These are phyloP conservation scores for Lithospermum erythrorhizon DNA, from an alignment of 257 asterid genomes.

Conservation along the genomic window DNA sequence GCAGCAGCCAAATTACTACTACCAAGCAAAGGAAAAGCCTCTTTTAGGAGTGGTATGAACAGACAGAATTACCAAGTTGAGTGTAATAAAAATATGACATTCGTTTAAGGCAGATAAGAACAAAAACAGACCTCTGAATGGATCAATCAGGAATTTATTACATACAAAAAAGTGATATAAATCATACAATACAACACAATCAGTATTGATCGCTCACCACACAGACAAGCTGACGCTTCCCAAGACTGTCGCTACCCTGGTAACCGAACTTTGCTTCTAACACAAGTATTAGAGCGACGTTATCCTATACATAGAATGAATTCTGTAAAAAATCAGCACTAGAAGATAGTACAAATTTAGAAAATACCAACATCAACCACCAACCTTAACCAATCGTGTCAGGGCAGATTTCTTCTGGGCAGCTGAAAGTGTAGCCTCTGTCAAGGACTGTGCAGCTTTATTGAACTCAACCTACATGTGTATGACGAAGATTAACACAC, in stretches of 20 bases:
- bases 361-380: constrained; percentile 4
- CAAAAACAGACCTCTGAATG: neutral
- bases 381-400: constrained; percentile 80
- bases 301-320: constrained; percentile 48
- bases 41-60: neutral
- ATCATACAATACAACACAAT: neutral
- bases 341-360: neutral
- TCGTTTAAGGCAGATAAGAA: neutral
- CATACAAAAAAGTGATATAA: neutral
- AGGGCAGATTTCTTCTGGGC: constrained; percentile 72
- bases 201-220: constrained; percentile 48
- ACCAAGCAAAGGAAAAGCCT: too few relatives aligned
- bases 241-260: constrained; percentile 70
- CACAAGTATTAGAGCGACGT: constrained; percentile 82
- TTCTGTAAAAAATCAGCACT: constrained; percentile 8
- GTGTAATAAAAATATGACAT: neutral
- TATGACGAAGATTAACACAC: constrained; percentile 9
- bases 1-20: too few relatives aligned
- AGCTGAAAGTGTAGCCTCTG: constrained; percentile 72
- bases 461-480: constrained; percentile 81
- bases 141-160: neutral
- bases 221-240: constrained; percentile 93
- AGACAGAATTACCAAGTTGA: neutral
- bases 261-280: constrained; percentile 84
- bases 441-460: constrained; percentile 93